Percentiles rank a stretch among this genome's conserved stretches.
Evolutionary conservation across 495 filamentous ascomycete genomes (phyloP).

Genomic region (Daldinia childiae): DNA sequence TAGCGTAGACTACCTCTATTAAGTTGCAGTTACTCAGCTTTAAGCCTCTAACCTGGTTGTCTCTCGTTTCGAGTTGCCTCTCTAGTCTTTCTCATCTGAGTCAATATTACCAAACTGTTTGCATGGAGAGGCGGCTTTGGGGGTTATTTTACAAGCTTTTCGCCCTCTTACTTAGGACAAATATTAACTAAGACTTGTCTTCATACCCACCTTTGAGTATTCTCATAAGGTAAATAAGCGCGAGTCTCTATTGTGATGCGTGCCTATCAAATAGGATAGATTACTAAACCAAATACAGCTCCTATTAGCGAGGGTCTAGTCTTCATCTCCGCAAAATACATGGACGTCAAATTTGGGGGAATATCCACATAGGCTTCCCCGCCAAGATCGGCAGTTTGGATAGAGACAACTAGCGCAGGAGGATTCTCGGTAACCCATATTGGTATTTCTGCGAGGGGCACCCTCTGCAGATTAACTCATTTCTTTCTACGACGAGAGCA

Average conservation of each 20-base stretch:
- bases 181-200: not conserved
- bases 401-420: slow-evolving; percentile 13
- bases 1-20: not conserved
- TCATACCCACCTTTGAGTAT: too few relatives aligned
- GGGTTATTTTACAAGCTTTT: too few relatives aligned
- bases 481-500: not conserved
- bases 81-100: not conserved
- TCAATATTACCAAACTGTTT: not conserved
- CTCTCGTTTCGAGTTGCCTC: slow-evolving; percentile 2
- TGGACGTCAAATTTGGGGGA: slow-evolving; percentile 21
- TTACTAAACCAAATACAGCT: slow-evolving; percentile 33
- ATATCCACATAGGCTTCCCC: slow-evolving; percentile 38
- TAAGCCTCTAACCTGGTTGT: slow-evolving; percentile 9
- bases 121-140: too few relatives aligned
- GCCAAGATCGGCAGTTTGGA: slow-evolving; percentile 42
- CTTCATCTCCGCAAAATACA: slow-evolving; percentile 27
- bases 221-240: too few relatives aligned
- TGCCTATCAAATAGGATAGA: slow-evolving; percentile 19
- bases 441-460: slow-evolving; percentile 27
- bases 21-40: not conserved
- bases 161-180: not conserved
- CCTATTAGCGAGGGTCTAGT: slow-evolving; percentile 17
- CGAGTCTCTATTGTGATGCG: not conserved
- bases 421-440: slow-evolving; percentile 7
- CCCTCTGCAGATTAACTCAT: slow-evolving; percentile 6